phyloP scores from a whole-genome alignment of 2,329 filamentous ascomycete genomes.

The Phialophora tarda region DNA sequence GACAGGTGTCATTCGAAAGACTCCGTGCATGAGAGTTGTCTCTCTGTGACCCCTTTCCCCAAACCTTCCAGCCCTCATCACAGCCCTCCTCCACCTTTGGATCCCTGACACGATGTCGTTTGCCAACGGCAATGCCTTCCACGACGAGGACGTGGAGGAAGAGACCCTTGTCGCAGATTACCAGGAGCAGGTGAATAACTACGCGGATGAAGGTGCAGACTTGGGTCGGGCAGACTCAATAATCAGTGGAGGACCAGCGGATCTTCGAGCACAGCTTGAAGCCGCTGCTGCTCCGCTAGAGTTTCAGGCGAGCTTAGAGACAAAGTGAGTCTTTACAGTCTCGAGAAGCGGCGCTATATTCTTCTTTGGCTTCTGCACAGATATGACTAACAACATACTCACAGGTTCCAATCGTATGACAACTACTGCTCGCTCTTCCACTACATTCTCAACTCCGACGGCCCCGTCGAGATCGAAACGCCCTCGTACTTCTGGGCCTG shows the following conservation, averaged over 20 bases:
- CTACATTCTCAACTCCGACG: slow-evolving; percentile 98
- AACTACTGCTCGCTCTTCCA: slow-evolving; percentile 99
- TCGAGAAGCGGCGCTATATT: neutral
- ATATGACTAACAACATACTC: neutral
- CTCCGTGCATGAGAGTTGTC: neutral
- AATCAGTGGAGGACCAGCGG: slow-evolving; percentile 74
- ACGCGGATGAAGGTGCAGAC: slow-evolving; percentile 79
- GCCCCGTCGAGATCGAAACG: slow-evolving; percentile 95
- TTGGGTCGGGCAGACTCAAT: slow-evolving; percentile 72
- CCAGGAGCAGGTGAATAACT: slow-evolving; percentile 94
- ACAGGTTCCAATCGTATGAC: slow-evolving; percentile 74
- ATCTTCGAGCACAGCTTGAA: slow-evolving; percentile 89
- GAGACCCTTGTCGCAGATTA: slow-evolving; percentile 95
- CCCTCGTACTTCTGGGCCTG: slow-evolving; percentile 99
- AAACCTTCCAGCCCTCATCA: neutral
- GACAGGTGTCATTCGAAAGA: neutral
- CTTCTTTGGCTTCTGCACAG: neutral
- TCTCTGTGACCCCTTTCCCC: neutral
- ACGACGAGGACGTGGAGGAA: slow-evolving; percentile 93
- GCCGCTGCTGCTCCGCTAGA: slow-evolving; percentile 94
- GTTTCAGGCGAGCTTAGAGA: slow-evolving; percentile 92
- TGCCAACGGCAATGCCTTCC: slow-evolving; percentile 43
- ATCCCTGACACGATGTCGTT: slow-evolving; percentile 49
- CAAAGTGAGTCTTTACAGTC: slow-evolving; percentile 74
- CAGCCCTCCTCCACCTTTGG: neutral